Conservation (phyloP, 441 rosid genomes). For the Syzygium malaccense region DNA sequence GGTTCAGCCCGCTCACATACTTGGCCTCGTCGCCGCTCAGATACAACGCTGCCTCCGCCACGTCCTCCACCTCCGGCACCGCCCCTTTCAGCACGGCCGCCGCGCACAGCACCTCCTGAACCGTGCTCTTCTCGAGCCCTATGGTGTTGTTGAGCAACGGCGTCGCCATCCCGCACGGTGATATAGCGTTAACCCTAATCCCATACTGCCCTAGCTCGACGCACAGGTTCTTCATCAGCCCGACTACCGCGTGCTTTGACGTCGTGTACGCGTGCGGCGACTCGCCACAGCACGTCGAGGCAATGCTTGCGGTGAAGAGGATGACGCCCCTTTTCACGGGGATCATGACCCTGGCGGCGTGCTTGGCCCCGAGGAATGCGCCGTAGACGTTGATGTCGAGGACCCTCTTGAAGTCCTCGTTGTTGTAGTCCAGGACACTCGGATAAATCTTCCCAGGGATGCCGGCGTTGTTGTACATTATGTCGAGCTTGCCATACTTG, state of each 20-base stretch:
- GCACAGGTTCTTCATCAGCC: constrained; percentile 30
- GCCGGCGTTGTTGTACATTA: constrained; percentile 48
- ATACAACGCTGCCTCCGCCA: constrained; percentile 33
- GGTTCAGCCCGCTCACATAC: constrained; percentile 28
- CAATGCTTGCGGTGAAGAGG: constrained; percentile 21
- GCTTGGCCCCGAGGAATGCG: constrained; percentile 26
- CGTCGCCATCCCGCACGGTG: constrained; percentile 22
- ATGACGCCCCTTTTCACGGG: constrained; percentile 26
- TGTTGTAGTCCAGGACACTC: not conserved
- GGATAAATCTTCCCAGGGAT: not conserved
- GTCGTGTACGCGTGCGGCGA: constrained; percentile 15
- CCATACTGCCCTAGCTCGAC: constrained; percentile 36
- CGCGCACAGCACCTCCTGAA: not conserved
- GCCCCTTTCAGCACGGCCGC: constrained; percentile 18
- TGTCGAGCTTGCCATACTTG: constrained; percentile 34
- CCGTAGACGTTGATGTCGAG: constrained; percentile 25
- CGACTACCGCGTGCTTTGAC: constrained; percentile 34
- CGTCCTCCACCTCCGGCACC: constrained; percentile 11
- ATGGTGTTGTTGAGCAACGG: not conserved
- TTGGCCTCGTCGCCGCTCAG: constrained; percentile 27
- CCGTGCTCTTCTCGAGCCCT: not conserved
- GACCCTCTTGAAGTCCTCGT: constrained; percentile 19
- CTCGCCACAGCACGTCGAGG: not conserved
- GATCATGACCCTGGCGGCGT: constrained; percentile 40
- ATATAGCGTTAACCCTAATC: constrained; percentile 35